Evolutionary conservation across 2,329 filamentous ascomycete genomes (phyloP), one percentile per base, ranked within the genome.

Genomic region (Hyphodiscus sp.): DNA sequence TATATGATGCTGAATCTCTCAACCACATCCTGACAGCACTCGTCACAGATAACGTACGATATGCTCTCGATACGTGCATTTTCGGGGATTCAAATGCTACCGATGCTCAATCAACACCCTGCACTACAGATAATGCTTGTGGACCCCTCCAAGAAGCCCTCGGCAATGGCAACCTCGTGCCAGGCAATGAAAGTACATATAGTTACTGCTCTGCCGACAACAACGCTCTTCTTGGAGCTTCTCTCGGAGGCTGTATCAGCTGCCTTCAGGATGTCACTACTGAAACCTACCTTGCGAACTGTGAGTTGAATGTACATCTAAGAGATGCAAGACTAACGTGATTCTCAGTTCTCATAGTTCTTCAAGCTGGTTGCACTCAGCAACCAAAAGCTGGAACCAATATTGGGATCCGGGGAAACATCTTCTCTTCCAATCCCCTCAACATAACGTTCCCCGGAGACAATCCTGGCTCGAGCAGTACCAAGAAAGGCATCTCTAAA

Each of bases 21-120:
- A 20, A 16, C 11, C 20, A 20, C 44, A 42, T 57, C 26, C 55
- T 46, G 16, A 20, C 49, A 42, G 8, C 33, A 30, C 20, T 38
- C 18, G 38, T 18, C 23, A 26, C 15, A 68, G 66, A 68, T 45
- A 68, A 68, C 50, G 46, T 68, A 45, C 62, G 66, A 11, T 67
- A 56, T 49, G 57, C 61, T 7, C 50, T 66, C 10, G 59, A 56
- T 52, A 53, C 57, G 13, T 68, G 66, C 48, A 33, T 66, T 5
- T 67, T 63, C 47, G 57, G 51, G 20, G 62, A 58, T 51, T 20
- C 52, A 41, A 67, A 63, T 51, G 54, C 59, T 42, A 54, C 60
- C n/a, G 54, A 63, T 44, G 26, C 58, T 10, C 18, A 57, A 3
- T 56, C 56, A 3, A 60, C 61, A 16, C 62, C 63, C 20, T 68